These are phyloP conservation scores for Trametes cinnabarina DNA, from an alignment of 768 basidiomycete species.

Conservation along the genomic window DNA sequence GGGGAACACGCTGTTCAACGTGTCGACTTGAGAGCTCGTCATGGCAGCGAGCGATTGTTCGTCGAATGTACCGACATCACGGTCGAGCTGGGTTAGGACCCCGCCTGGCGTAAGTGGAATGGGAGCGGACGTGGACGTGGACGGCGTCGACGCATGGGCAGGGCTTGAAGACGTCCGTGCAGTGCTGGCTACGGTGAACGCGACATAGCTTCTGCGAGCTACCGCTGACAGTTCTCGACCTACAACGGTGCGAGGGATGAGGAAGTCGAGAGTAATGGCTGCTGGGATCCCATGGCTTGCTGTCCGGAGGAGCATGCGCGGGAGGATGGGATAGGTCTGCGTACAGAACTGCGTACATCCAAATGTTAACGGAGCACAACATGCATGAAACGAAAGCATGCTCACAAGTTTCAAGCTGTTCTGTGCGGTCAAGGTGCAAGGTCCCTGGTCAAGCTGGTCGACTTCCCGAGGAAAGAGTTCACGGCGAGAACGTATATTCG, in stretches of 20 bases:
- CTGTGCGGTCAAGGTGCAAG: not conserved
- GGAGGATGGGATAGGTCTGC: not conserved
- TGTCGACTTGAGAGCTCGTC: slow-evolving; percentile 26
- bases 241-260: slow-evolving; percentile 36
- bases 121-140: not conserved
- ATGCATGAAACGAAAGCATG: too few relatives aligned
- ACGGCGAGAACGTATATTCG: not conserved
- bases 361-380: too few relatives aligned
- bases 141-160: not conserved
- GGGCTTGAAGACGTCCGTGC: not conserved
- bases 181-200: slow-evolving; percentile 1
- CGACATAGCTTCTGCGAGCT: too few relatives aligned
- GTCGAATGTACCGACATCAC: slow-evolving; percentile 10
- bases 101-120: slow-evolving; percentile 13
- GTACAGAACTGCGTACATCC: slow-evolving; percentile 3
- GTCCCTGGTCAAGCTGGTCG: not conserved
- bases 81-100: slow-evolving; percentile 5
- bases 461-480: too few relatives aligned
- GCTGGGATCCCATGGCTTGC: slow-evolving; percentile 21
- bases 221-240: slow-evolving; percentile 13
- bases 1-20: slow-evolving; percentile 37
- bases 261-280: slow-evolving; percentile 40
- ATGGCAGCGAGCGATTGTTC: not conserved
- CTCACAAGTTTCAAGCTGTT: not conserved
- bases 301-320: slow-evolving; percentile 25